phyloP scores from a whole-genome alignment of 176 grass and related monocot species.

The Rhynchospora breviuscula region DNA sequence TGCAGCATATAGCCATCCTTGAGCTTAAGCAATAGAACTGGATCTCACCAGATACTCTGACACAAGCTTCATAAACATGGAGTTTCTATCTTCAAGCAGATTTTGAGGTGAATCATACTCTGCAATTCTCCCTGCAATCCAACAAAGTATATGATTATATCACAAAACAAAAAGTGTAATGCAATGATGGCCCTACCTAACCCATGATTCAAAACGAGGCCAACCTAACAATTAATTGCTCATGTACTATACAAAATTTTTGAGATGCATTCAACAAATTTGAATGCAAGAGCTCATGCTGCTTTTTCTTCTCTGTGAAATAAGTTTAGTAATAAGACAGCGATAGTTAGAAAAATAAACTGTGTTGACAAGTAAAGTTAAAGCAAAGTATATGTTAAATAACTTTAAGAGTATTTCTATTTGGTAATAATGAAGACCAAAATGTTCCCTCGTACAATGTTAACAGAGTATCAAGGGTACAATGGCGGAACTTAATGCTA shows the following conservation, averaged over 20 bases:
- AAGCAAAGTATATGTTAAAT: background rate
- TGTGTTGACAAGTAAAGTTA: background rate
- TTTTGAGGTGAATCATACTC: constrained; percentile 70
- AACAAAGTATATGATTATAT: background rate
- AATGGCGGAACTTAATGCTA: background rate
- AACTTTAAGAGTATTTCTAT: background rate
- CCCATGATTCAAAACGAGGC: background rate
- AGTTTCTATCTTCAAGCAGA: constrained; percentile 76
- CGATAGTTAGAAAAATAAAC: too few species aligned
- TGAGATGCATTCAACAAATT: background rate
- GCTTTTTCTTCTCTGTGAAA: background rate
- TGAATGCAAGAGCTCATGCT: background rate
- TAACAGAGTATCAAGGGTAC: background rate
- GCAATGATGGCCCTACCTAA: background rate
- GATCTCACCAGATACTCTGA: constrained; percentile 84
- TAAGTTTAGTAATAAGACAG: background rate
- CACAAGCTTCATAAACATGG: constrained; percentile 86
- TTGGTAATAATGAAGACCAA: background rate
- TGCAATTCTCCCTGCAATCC: constrained; percentile 77
- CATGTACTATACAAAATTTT: background rate
- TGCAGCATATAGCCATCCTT: background rate
- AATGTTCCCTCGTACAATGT: background rate
- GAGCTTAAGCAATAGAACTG: constrained; percentile 45
- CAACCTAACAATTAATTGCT: background rate
- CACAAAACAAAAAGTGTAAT: background rate